Base-by-base conservation (phyloP, 129 eudicot genomes). In the Centaurea solstitialis region DNA sequence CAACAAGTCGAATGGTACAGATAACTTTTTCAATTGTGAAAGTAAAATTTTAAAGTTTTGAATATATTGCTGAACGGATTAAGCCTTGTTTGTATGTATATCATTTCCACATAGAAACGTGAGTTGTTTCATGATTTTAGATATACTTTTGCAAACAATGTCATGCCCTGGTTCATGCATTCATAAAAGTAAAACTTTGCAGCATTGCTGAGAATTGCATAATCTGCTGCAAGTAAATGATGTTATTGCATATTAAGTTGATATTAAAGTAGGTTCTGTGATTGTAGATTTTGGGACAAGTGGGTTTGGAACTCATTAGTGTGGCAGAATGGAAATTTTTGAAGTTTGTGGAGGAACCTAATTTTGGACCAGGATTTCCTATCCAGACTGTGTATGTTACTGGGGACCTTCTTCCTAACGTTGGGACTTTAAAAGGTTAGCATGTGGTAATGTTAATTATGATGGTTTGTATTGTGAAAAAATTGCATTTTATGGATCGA, bases 321-420 rank as follows among this genome's bases (percentile, higher is more conserved):
- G 86, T 61, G 21, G 79, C 71, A 40, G 81, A 88, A 37, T 91
- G 95, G 98, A 88, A 80, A 79, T 78, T 94, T 73, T 82, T 28
- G n/a, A 90, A 91, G 87, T 85, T 76, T 77, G 83, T 87, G 65
- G 95, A 94, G 85, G 98, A 94, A 72, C 95, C 98, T 72, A 89
- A 87, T 64, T 94, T 94, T 87, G 98, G 98, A 68, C 98, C 98
- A 10, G 90, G 89, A 57, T 35, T 65, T 28, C 87, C 96, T 35
- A 71, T 87, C 50, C 81, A 90, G 76, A 91, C 97, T 11, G 83
- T 92, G 59, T 92, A 85, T 80, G 79, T 94, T 66, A 73, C 69
- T 26, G 93, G 84, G 9, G 73, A 78, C 59, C 68, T 87, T 47
- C 79, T 74, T 57, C 67, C 79, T 76, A 70, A 70, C 71, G 76